Base-by-base conservation (phyloP, 495 filamentous ascomycete genomes). In the Patellaria atrata region DNA sequence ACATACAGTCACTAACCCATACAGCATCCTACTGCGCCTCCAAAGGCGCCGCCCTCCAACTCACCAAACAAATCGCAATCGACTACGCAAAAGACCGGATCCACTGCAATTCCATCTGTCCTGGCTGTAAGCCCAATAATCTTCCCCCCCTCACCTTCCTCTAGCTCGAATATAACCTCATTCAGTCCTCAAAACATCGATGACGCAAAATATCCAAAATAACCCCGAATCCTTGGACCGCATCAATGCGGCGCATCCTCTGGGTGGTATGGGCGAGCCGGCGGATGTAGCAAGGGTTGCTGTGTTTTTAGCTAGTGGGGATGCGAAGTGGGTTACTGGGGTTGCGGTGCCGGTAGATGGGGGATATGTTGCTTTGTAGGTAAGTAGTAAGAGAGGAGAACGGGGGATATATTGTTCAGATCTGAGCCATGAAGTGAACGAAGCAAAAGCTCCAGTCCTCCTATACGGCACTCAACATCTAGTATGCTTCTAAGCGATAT, bases 81-180 rank as follows among this genome's bases (percentile, higher is more conserved):
- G 70, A 73, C 29, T 74, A 65, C 54, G 65, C 56, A 0, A 40
- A 40, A 10, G 27, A 70, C 18, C 51, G 53, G 5, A 73, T 75
- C 31, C 68, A 72, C 52, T 52, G 50, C 28, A 75, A 75, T 52
- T 62, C 60, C 0, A 41, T 74, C 11, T 69, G 63, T 42, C 71
- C 69, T 12, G 69, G 68, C 8, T 71, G 61, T 69, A 52, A 54
- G 61, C 57, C 23, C 10, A 31, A 2, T 30, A 18, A 4, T 19
- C 17, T 25, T 22, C 13, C 18, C 25, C n/a, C n/a, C 19, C 18
- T n/a, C 10, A 7, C 16, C 10, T 19, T 1, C 15, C 29, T 15
- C 30, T 4, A 2, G n/a, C n/a, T n/a, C n/a, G n/a, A n/a, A n/a
- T n/a, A 7, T n/a, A 2, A 25, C 9, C 25, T 12, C 10, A 5